phyloP scores from a whole-genome alignment of 2,329 filamentous ascomycete species.

The Drechslerella stenobrocha region DNA sequence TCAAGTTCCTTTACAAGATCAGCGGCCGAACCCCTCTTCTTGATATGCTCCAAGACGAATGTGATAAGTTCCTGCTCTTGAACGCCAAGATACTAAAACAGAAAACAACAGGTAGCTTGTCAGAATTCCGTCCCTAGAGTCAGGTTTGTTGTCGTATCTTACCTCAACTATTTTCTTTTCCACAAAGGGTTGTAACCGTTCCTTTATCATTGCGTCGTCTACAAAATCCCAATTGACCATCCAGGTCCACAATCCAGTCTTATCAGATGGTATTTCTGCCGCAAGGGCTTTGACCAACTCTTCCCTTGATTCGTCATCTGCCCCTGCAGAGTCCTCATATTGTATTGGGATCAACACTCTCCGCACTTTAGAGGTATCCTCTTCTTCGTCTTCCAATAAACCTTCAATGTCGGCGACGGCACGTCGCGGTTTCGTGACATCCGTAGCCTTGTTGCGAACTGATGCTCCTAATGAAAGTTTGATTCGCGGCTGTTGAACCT shows the following conservation, averaged over 20 bases:
- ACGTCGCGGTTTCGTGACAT: conserved; percentile 63
- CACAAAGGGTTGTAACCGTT: conserved; percentile 90
- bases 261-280: conserved; percentile 84
- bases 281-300: conserved; percentile 80
- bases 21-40: conserved; percentile 72
- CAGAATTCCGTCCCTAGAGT: no score
- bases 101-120: no score
- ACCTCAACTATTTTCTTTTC: conserved; percentile 94
- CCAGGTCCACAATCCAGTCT: conserved; percentile 88
- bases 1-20: conserved; percentile 82
- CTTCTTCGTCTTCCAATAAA: conserved; percentile 91
- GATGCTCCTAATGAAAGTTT: conserved; percentile 90
- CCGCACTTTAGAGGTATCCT: conserved; percentile 69
- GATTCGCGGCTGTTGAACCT: conserved; percentile 60
- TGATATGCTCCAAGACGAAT: conserved; percentile 83
- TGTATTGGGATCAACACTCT: conserved; percentile 80
- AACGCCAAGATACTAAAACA: conserved; percentile 81
- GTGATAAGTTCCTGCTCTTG: conserved; percentile 96
- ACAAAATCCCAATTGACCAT: conserved; percentile 88
- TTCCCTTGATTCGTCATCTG: conserved; percentile 78
- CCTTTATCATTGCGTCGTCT: conserved; percentile 75
- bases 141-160: no score
- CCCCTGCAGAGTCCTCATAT: conserved; percentile 70
- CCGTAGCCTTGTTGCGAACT: conserved; percentile 69
- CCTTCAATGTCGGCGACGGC: conserved; percentile 94